These are phyloP conservation scores for Heritiera littoralis DNA, from an alignment of 345 rosid genomes.

Conservation along the genomic window DNA sequence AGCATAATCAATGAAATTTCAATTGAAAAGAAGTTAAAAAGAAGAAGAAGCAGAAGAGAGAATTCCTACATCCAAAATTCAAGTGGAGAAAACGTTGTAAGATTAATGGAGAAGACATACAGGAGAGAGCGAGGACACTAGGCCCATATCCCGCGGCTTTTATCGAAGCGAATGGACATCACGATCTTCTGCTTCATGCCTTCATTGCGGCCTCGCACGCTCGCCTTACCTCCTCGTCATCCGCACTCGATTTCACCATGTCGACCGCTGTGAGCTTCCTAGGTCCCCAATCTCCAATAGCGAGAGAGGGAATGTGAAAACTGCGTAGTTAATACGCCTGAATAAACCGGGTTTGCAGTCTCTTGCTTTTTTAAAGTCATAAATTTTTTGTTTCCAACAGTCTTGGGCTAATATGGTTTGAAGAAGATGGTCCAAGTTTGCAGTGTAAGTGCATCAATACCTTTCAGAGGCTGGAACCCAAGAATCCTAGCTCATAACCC, in stretches of 20 bases:
- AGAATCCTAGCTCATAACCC: too few relatives aligned
- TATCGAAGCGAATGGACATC: constrained; percentile 91
- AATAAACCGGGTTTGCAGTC: too few relatives aligned
- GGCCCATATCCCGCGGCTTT: constrained; percentile 97
- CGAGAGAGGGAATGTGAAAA: background rate
- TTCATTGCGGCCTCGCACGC: constrained; percentile 52
- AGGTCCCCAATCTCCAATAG: background rate
- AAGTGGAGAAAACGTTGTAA: background rate
- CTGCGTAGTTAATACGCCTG: background rate
- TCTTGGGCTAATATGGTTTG: too few relatives aligned
- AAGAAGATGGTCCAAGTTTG: too few relatives aligned
- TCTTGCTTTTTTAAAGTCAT: too few relatives aligned
- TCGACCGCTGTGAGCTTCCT: constrained; percentile 9
- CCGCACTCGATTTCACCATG: constrained; percentile 98
- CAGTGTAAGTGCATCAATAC: too few relatives aligned
- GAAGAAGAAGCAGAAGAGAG: too few relatives aligned
- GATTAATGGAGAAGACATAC: constrained; percentile 31
- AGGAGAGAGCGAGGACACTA: constrained; percentile 86
- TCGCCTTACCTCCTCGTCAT: constrained; percentile 87
- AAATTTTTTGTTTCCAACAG: too few relatives aligned
- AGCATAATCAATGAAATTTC: constrained; percentile 10
- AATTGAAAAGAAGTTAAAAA: background rate
- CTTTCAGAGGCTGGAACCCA: too few relatives aligned
- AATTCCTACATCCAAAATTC: background rate
- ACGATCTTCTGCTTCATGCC: constrained; percentile 33